phyloP scores from a whole-genome alignment of 371 early-diverging fungal genomes.

The Saksenaea oblongispora region DNA sequence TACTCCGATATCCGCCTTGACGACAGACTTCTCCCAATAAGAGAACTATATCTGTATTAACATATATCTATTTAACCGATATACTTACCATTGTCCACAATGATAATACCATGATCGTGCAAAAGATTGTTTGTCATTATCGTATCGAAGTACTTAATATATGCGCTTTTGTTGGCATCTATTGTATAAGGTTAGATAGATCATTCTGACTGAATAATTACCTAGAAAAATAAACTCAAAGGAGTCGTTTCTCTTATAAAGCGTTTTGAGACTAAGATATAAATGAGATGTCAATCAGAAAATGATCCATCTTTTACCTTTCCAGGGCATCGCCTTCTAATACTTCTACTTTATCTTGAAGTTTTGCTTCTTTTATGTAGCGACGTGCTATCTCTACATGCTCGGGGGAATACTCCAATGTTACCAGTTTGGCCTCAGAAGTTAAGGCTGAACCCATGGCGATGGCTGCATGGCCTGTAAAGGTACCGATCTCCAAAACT shows the following conservation, averaged over 20 bases:
- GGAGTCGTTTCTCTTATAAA: slow-evolving; percentile 21
- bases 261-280: slow-evolving; percentile 18
- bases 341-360: slow-evolving; percentile 21
- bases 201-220: slow-evolving; percentile 16
- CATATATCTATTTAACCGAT: no score
- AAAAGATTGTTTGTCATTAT: slow-evolving; percentile 55
- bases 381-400: slow-evolving; percentile 41
- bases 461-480: slow-evolving; percentile 61
- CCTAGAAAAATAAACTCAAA: slow-evolving; percentile 63
- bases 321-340: slow-evolving; percentile 30
- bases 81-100: slow-evolving; percentile 62
- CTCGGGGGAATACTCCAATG: slow-evolving; percentile 48
- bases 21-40: slow-evolving; percentile 46
- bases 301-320: slow-evolving; percentile 22
- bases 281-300: neutral
- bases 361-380: slow-evolving; percentile 24
- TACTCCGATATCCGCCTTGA: slow-evolving; percentile 15
- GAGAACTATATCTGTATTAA: slow-evolving; percentile 24
- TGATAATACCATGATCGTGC: slow-evolving; percentile 48
- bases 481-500: slow-evolving; percentile 64
- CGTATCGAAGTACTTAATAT: slow-evolving; percentile 52
- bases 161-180: slow-evolving; percentile 68
- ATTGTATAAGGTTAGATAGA: neutral
- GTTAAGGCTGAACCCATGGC: slow-evolving; percentile 62
- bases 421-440: slow-evolving; percentile 26